Evolutionary conservation across 2,329 filamentous ascomycete species (phyloP).

Genomic region (Byssoonygena ceratinophila): DNA sequence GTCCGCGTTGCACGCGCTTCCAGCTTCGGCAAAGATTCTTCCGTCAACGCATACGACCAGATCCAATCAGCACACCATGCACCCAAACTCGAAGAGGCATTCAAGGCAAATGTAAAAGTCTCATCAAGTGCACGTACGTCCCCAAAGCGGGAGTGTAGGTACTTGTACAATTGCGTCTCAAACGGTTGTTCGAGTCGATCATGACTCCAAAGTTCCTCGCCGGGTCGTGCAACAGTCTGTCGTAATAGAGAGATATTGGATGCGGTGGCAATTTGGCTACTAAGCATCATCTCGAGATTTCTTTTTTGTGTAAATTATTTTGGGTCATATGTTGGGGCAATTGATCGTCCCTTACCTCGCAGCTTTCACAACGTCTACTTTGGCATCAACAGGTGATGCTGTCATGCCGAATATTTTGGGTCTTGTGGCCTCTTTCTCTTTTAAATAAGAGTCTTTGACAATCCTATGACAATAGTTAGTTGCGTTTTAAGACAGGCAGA

Average conservation of each 20-base stretch:
- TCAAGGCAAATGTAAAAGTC: conserved; percentile 50
- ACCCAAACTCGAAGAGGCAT: conserved; percentile 58
- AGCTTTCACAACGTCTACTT: conserved; percentile 59
- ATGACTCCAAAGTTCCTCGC: conserved; percentile 49
- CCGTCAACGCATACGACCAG: conserved; percentile 60
- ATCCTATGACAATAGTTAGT: conserved; percentile 42
- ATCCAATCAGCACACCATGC: conserved; percentile 75
- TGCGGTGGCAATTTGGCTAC: conserved; percentile 74
- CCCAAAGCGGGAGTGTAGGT: conserved; percentile 45
- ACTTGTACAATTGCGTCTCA: conserved; percentile 54
- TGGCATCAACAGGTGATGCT: conserved; percentile 82
- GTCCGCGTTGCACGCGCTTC: conserved; percentile 38
- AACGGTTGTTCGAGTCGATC: conserved; percentile 44
- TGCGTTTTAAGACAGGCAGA: neutral
- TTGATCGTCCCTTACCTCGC: conserved; percentile 37
- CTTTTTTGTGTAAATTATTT: conserved; percentile 19
- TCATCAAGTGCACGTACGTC: conserved; percentile 45
- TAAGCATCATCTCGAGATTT: conserved; percentile 64
- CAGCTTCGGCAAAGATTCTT: conserved; percentile 52
- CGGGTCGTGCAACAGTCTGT: conserved; percentile 49
- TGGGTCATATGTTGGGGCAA: neutral
- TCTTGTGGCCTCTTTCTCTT: conserved; percentile 39
- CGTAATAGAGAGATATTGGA: conserved; percentile 50
- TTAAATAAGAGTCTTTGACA: conserved; percentile 72
- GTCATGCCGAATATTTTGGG: conserved; percentile 94